Conservation (phyloP, 495 filamentous ascomycete genomes). For the Hypoxylon fragiforme region DNA sequence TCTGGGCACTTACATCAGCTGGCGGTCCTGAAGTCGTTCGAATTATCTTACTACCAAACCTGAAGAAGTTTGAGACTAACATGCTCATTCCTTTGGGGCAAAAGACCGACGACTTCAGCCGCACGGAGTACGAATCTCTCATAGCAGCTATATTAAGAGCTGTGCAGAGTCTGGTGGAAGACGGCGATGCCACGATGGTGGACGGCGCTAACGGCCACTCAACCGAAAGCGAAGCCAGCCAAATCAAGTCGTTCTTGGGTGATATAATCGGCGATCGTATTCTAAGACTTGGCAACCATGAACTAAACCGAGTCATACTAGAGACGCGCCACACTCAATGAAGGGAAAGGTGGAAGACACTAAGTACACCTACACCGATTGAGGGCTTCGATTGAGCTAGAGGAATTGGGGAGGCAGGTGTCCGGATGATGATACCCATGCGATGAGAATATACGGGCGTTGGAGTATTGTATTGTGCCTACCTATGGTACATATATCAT, state of each 20-base stretch:
- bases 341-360: neutral
- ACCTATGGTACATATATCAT: too few relatives aligned
- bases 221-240: slow-evolving; percentile 49
- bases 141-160: slow-evolving; percentile 64
- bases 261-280: slow-evolving; percentile 64
- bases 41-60: slow-evolving; percentile 76
- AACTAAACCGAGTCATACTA: slow-evolving; percentile 54
- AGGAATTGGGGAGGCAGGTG: slow-evolving; percentile 3
- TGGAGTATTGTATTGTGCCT: too few relatives aligned
- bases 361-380: neutral
- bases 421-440: slow-evolving; percentile 22
- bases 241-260: slow-evolving; percentile 59
- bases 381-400: neutral
- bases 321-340: slow-evolving; percentile 43
- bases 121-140: slow-evolving; percentile 64
- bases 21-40: slow-evolving; percentile 80
- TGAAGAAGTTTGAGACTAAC: slow-evolving; percentile 70
- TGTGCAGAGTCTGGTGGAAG: slow-evolving; percentile 50
- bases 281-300: slow-evolving; percentile 53
- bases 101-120: slow-evolving; percentile 53
- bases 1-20: slow-evolving; percentile 73
- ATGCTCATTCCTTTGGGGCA: slow-evolving; percentile 66
- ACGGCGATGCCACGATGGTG: slow-evolving; percentile 7
- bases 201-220: slow-evolving; percentile 39
- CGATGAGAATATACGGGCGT: neutral